phyloP scores from a whole-genome alignment of 257 asterid genomes.

The Solanum dulcamara region DNA sequence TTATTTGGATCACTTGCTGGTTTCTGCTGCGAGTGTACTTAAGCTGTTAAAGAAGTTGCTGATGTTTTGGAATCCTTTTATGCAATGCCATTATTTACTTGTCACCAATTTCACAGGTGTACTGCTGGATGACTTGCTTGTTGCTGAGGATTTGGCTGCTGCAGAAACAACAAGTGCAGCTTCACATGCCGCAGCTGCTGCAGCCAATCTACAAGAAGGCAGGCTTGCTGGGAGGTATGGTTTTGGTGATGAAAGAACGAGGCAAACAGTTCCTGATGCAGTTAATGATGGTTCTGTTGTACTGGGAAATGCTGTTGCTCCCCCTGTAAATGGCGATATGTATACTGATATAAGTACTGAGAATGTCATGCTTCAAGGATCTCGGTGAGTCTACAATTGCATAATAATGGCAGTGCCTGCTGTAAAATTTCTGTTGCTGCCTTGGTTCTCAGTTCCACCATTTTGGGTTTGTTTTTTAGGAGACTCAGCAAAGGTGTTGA shows the following conservation, averaged over 20 bases:
- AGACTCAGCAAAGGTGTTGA: constrained; percentile 89
- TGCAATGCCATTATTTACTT: background rate
- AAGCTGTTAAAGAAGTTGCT: background rate
- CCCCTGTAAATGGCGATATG: constrained; percentile 83
- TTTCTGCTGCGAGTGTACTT: background rate
- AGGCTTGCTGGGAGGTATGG: constrained; percentile 63
- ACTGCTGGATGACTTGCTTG: constrained; percentile 85
- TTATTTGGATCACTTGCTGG: background rate
- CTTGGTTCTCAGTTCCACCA: background rate
- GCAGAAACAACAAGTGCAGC: constrained; percentile 93
- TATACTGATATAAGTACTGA: constrained; percentile 89
- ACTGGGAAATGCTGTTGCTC: constrained; percentile 89
- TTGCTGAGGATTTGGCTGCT: constrained; percentile 94
- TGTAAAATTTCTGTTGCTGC: background rate
- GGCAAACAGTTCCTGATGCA: constrained; percentile 38
- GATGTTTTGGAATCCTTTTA: background rate
- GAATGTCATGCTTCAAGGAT: constrained; percentile 71
- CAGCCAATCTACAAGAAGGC: constrained; percentile 55
- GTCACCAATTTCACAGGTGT: constrained; percentile 44
- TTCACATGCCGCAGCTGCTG: constrained; percentile 97
- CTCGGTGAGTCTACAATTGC: constrained; percentile 42
- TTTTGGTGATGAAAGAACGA: constrained; percentile 50
- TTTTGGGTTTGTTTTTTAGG: constrained; percentile 19
- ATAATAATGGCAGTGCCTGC: background rate
- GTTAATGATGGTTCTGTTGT: constrained; percentile 76